Base-by-base conservation (phyloP, 2,329 filamentous ascomycete species). In the Beauveria sp. region DNA sequence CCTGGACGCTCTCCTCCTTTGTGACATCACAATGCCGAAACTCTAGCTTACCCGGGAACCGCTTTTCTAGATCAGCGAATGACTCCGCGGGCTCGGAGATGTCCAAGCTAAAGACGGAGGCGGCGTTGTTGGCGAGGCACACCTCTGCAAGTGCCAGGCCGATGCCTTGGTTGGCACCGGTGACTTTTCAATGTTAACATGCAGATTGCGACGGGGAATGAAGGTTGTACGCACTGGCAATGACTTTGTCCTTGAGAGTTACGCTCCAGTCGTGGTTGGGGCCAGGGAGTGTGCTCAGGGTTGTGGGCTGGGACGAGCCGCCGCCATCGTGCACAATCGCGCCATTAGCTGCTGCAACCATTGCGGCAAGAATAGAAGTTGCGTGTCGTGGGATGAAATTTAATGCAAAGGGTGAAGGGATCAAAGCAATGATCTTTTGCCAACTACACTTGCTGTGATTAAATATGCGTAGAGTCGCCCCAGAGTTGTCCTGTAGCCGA, bases 1-100 rank as follows among this genome's bases (percentile, higher is more conserved):
- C 68, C 57, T 73, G 70, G 20, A 80, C 70, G 51, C 71, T 74
- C 60, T 72, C 69, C 62, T 79, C 77, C 14, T 68, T 65, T 8
- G 77, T 80, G 3, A 80, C 77, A 58, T 80, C 77, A 66, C 77
- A 77, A 60, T 79, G 68, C 61, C 80, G 68, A 67, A 77, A 80
- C 57, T 74, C 71, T 20, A 82, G 67, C 24, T 70, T 70, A 61
- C 76, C 75, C 16, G 76, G 74, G 65, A 76, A 74, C 6, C 71
- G 69, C 65, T 78, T 76, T 51, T 72, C 69, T 9, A 80, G 71
- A 40, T 54, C 64, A 2, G 61, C 61, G 53, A 70, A 71, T 26
- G 62, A 60, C 16, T 70, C 65, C 5, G 58, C 66, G 1, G 70
- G 70, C 49, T 69, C 65, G 3, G 67, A 68, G 38, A 69, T 64